Conservation (phyloP, 352 stramenopile species). For the Phytophthora capsici region DNA sequence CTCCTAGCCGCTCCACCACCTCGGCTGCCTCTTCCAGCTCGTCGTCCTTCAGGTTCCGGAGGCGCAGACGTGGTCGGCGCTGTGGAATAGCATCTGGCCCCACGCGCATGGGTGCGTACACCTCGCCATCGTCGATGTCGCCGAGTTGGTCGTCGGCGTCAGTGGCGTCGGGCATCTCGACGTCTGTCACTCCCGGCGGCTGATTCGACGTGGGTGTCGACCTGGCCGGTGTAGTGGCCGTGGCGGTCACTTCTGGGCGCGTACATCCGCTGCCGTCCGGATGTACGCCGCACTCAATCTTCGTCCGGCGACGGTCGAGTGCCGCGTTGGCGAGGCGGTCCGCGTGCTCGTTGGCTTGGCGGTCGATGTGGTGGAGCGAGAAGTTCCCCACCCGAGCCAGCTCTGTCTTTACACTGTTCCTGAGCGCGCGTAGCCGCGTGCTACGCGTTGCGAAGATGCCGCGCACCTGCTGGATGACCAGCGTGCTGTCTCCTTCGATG, state of each 20-base stretch:
- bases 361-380: slow-evolving; percentile 27
- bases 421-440: no score
- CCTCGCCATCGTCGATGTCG: slow-evolving; percentile 23
- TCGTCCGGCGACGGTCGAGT: background rate
- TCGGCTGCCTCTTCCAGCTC: background rate
- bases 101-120: slow-evolving; percentile 13
- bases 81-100: background rate
- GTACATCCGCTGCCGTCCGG: background rate
- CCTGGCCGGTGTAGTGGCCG: no score
- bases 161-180: no score
- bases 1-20: background rate
- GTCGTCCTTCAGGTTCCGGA: slow-evolving; percentile 13
- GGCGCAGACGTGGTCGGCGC: slow-evolving; percentile 4
- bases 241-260: background rate
- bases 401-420: no score
- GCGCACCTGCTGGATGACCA: no score
- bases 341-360: slow-evolving; percentile 21
- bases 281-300: slow-evolving; percentile 5
- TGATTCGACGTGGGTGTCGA: no score
- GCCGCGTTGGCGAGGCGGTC: slow-evolving; percentile 22
- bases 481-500: no score
- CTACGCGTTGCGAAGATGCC: no score
- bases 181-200: no score
- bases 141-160: background rate
- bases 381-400: no score